Evolutionary conservation across 768 basidiomycete species (phyloP), one percentile per base, ranked within the genome.

Genomic region (Fomitopsis serialis): DNA sequence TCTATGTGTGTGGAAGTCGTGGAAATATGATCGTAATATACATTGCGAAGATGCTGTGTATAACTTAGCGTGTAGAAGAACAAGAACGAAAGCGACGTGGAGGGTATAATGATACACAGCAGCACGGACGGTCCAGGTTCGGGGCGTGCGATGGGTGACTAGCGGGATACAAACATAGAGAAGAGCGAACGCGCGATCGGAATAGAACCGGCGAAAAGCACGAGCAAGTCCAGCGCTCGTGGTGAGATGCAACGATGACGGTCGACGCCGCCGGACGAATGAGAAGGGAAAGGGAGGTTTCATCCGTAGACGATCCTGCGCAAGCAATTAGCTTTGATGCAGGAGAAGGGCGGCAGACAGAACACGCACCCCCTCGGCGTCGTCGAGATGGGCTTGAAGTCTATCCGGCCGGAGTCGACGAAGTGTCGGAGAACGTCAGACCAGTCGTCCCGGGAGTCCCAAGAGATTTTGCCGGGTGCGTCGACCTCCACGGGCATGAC

Each of bases 401-500:
- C 87, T 17, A 81, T 82, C 45, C 87, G 79, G 25, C 87, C 89
- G 19, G 75, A 73, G 53, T 85, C 82, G 53, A 89, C 82, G 62
- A 85, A 90, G 69, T 87, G 82, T 34, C 76, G 71, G 44, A 91
- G 78, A 29, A 86, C 81, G 19, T 76, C 74, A 5, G 72, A 68
- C 89, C 89, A 92, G 67, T 92, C 89, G 11, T 82, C 82, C 51
- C 88, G 75, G 19, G 68, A 60, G 65, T 89, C 88, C 89, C 89
- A 91, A 32, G 81, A 73, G 62, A 90, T 89, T 61, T 82, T 86
- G 54, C 77, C 72, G 1, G 87, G 89, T 7, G 85, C 80, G 66
- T 92, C 89, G 48, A 91, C 85, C 65, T 92, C 89, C 57, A 91
- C 87, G 29, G 89, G 89, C 84, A 91, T 87, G 58, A 92, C 88